These are phyloP conservation scores for Rhynchospora tenuis DNA, from an alignment of 176 grass and related monocot species.

Conservation along the genomic window DNA sequence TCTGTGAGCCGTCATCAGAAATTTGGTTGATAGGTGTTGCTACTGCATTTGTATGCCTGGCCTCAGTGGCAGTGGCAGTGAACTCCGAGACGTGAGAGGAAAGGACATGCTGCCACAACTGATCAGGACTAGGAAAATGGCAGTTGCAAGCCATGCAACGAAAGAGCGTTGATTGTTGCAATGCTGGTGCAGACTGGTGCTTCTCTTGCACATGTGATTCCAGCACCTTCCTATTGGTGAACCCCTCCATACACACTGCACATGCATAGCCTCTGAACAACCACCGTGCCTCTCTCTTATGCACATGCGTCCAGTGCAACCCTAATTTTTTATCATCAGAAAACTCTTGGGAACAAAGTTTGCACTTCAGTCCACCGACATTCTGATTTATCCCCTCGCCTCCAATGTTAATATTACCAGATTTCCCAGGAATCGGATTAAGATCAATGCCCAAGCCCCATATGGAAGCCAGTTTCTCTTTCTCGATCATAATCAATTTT, in stretches of 20 bases:
- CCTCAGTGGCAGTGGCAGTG: constrained; percentile 38
- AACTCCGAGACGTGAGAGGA: constrained; percentile 75
- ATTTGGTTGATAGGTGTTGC: constrained; percentile 33
- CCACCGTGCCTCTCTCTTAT: constrained; percentile 88
- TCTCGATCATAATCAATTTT: constrained; percentile 76
- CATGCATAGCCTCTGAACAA: constrained; percentile 97
- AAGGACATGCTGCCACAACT: constrained; percentile 85
- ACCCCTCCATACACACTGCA: constrained; percentile 82
- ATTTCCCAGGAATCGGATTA: constrained; percentile 21
- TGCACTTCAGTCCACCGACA: constrained; percentile 50
- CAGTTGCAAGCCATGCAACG: constrained; percentile 76
- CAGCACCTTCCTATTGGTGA: constrained; percentile 86
- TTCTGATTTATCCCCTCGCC: not conserved
- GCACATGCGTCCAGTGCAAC: constrained; percentile 73
- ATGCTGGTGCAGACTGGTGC: constrained; percentile 57
- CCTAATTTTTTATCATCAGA: constrained; percentile 62
- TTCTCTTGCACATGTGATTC: constrained; percentile 80
- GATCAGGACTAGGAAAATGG: constrained; percentile 75
- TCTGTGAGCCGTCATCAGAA: constrained; percentile 45
- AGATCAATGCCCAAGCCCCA: constrained; percentile 56
- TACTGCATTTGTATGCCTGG: constrained; percentile 29
- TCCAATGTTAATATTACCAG: not conserved
- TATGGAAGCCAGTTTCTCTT: constrained; percentile 68
- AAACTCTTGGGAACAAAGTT: constrained; percentile 68
- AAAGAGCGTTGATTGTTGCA: constrained; percentile 82